Conservation (phyloP, 1,139 yeast genomes). For the Candida pseudoviswanathii region DNA sequence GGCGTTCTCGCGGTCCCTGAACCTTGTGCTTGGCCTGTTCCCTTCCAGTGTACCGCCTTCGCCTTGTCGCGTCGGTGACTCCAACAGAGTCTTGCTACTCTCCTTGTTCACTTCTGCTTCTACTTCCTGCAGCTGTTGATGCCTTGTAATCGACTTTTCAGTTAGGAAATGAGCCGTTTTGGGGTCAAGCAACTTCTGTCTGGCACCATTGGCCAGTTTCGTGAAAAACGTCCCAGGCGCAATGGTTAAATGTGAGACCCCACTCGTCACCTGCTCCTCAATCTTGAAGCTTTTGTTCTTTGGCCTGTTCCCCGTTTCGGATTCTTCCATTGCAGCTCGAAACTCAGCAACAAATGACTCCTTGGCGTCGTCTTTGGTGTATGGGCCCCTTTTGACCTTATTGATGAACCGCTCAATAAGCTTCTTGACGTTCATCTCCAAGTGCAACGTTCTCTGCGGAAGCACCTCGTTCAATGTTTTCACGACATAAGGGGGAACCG, state of each 20-base stretch:
- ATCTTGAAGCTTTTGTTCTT: conserved; percentile 2
- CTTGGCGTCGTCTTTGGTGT: not conserved
- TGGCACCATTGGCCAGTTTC: not conserved
- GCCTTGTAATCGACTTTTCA: not conserved
- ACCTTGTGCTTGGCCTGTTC: too few species aligned
- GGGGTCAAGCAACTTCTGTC: not conserved
- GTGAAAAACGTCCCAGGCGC: not conserved
- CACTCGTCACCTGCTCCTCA: not conserved
- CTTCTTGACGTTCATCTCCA: not conserved
- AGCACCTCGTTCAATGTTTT: not conserved
- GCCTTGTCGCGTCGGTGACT: too few species aligned
- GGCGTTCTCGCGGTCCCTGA: not conserved
- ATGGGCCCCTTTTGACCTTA: not conserved
- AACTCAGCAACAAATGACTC: not conserved
- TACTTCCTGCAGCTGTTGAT: not conserved
- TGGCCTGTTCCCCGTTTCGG: conserved; percentile 1
- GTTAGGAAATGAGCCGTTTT: not conserved
- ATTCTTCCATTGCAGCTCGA: not conserved
- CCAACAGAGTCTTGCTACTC: not conserved
- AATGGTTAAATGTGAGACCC: not conserved
- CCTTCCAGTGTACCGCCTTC: too few species aligned
- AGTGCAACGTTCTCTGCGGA: conserved; percentile 1
- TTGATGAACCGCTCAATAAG: not conserved
- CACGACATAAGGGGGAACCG: conserved; percentile 1
- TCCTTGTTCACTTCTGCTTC: too few species aligned